Evolutionary conservation across 192 early-diverging fungal genomes (phyloP), one percentile per base, ranked within the genome.

Genomic region (Glomus cerebriforme): DNA sequence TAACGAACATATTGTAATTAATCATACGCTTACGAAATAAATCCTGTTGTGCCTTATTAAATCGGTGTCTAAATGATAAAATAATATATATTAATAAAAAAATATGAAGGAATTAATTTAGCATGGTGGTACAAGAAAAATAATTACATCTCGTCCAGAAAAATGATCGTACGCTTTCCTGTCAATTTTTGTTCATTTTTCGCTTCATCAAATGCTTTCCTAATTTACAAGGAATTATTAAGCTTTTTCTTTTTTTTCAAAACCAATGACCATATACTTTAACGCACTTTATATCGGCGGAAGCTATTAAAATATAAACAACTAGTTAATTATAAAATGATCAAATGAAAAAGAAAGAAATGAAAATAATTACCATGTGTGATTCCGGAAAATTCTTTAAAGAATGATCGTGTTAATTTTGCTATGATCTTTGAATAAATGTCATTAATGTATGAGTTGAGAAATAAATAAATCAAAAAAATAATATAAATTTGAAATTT

Each of bases 41-140:
- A 77, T 97, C 96, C 73, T 97, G 96, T 79, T 97, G 96, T 13
- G 90, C 87, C 81, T 95, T 95, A 27, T 90, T 96, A 81, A 97
- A 97, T 26, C 96, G 88, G 84, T 97, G 96, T 29, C 82, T 83
- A 47, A 27, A 45, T 67, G 47, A 71, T 27, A 15, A 12, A 5
- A 43, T 2, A 43, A 43, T 2, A 43, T 12, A 6, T 43, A 10
- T 43, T 43, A 43, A 12, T 43, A 39, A 24, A 2, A 59, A 17
- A 26, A 45, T n/a, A 49, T 60, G 4, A 45, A 24, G 45, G 37
- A 64, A 70, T 19, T 54, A n/a, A 19, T 65, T n/a, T 29, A 1
- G 29, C 17, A 73, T 26, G 15, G 2, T 47, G 22, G 34, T 34
- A 27, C 8, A 58, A 7, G 3, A 43, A 45, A 34, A 17, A n/a